Percentiles rank a stretch among this genome's conserved stretches.
phyloP scores from a whole-genome alignment of 2,329 filamentous ascomycete species.

The Fusarium sp. region DNA sequence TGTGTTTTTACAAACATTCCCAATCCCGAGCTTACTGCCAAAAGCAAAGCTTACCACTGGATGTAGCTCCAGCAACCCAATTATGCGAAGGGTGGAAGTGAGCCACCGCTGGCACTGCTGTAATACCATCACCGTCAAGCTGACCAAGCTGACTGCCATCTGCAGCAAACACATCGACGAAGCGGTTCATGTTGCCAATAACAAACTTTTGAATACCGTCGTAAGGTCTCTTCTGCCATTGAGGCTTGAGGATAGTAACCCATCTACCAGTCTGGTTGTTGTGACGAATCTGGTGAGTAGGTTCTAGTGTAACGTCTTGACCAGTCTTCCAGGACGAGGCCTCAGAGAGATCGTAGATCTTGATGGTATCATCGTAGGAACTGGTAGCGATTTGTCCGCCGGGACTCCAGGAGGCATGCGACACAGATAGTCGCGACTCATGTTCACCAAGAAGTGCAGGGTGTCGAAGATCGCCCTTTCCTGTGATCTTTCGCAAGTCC shows the following conservation, averaged over 20 bases:
- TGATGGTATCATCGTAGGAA: constrained; percentile 94
- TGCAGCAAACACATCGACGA: constrained; percentile 88
- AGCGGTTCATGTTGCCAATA: constrained; percentile 97
- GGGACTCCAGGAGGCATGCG: constrained; percentile 89
- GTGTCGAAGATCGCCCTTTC: constrained; percentile 67
- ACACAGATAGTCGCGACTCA: constrained; percentile 84
- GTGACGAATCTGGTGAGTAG: constrained; percentile 76
- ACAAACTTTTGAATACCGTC: constrained; percentile 88
- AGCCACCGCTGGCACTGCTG: constrained; percentile 91
- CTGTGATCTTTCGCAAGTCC: constrained; percentile 85
- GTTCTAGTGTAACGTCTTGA: constrained; percentile 74
- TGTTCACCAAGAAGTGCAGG: constrained; percentile 85
- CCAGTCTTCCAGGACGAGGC: constrained; percentile 69
- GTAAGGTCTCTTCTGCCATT: constrained; percentile 85
- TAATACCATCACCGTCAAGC: constrained; percentile 87
- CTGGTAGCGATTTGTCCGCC: constrained; percentile 89
- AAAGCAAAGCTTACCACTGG: constrained; percentile 89
- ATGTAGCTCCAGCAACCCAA: constrained; percentile 93
- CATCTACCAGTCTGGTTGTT: constrained; percentile 97
- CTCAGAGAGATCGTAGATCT: constrained; percentile 83
- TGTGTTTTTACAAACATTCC: neutral
- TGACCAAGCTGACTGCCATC: constrained; percentile 90
- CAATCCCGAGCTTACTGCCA: constrained; percentile 73
- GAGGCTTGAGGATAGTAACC: constrained; percentile 84
- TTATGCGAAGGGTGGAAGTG: constrained; percentile 88